A percentile compares a stretch with the other conserved stretches of the same genome.
Conservation (phyloP, 2,329 filamentous ascomycete genomes). For the Arthroderma sp. region DNA sequence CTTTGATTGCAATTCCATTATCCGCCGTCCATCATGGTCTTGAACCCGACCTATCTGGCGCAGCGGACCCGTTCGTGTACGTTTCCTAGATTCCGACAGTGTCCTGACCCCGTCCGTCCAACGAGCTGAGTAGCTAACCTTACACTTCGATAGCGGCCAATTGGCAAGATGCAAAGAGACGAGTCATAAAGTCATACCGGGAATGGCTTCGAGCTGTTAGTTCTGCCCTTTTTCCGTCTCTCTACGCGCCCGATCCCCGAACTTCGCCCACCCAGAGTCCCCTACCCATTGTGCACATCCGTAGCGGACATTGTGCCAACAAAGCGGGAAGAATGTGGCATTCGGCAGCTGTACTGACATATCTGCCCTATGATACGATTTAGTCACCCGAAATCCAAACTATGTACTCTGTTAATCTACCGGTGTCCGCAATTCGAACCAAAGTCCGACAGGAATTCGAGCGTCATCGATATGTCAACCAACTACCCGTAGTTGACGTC, state of each 20-base stretch:
- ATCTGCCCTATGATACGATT: conserved; percentile 3
- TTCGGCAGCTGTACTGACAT: too few relatives aligned
- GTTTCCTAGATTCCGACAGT: conserved; percentile 19
- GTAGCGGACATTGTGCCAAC: too few relatives aligned
- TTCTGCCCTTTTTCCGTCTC: conserved; percentile 17
- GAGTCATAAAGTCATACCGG: conserved; percentile 81
- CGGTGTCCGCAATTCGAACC: conserved; percentile 74
- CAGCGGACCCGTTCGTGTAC: conserved; percentile 65
- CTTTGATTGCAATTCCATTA: neutral
- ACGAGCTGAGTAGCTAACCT: conserved; percentile 14
- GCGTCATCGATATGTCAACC: conserved; percentile 82
- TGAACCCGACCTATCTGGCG: conserved; percentile 86
- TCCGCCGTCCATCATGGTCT: conserved; percentile 50
- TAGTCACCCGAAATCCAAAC: conserved; percentile 93
- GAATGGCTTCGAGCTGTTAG: conserved; percentile 94
- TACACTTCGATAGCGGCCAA: conserved; percentile 52
- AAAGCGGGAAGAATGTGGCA: too few relatives aligned
- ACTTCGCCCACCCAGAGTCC: too few relatives aligned
- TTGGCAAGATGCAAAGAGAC: conserved; percentile 74
- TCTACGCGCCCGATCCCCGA: neutral
- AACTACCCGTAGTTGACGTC: conserved; percentile 77
- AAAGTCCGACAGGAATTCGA: conserved; percentile 96
- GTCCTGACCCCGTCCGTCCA: neutral
- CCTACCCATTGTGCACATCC: too few relatives aligned
- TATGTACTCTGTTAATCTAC: conserved; percentile 89